phyloP scores from a whole-genome alignment of 129 eudicot species.

The Tanacetum coccineum region DNA sequence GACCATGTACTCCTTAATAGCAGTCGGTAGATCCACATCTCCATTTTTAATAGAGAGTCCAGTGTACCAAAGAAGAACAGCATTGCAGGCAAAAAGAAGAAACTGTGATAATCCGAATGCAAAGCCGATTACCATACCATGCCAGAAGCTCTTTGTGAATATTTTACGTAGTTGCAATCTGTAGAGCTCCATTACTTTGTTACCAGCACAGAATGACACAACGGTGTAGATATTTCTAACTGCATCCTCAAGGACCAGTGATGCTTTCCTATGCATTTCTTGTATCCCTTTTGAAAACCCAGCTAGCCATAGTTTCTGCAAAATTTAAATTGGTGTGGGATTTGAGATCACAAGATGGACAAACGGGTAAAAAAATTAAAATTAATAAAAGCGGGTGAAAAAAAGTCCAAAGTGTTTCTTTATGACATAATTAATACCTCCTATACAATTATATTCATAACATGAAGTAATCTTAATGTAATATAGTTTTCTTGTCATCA shows the following conservation, averaged over 20 bases:
- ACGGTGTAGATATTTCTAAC: slow-evolving; percentile 92
- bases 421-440: no score
- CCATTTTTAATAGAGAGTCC: slow-evolving; percentile 55
- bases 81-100: slow-evolving; percentile 92
- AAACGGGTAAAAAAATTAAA: no score
- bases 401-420: no score
- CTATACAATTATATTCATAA: no score
- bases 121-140: slow-evolving; percentile 90
- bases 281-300: slow-evolving; percentile 99
- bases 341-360: background rate
- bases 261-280: slow-evolving; percentile 98
- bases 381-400: no score
- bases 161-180: slow-evolving; percentile 62
- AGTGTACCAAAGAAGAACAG: slow-evolving; percentile 91
- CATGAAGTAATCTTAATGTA: no score
- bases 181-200: slow-evolving; percentile 97
- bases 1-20: slow-evolving; percentile 91
- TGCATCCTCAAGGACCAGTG: slow-evolving; percentile 91
- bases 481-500: no score
- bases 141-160: slow-evolving; percentile 80
- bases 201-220: slow-evolving; percentile 91
- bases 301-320: slow-evolving; percentile 97
- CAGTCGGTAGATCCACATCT: slow-evolving; percentile 56
- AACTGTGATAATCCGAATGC: slow-evolving; percentile 95
- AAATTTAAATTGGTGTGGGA: slow-evolving; percentile 2